A percentile compares a stretch with the other conserved stretches of the same genome.
phyloP scores from a whole-genome alignment of 2,329 filamentous ascomycete genomes.

The Raffaelea ambrosiae region DNA sequence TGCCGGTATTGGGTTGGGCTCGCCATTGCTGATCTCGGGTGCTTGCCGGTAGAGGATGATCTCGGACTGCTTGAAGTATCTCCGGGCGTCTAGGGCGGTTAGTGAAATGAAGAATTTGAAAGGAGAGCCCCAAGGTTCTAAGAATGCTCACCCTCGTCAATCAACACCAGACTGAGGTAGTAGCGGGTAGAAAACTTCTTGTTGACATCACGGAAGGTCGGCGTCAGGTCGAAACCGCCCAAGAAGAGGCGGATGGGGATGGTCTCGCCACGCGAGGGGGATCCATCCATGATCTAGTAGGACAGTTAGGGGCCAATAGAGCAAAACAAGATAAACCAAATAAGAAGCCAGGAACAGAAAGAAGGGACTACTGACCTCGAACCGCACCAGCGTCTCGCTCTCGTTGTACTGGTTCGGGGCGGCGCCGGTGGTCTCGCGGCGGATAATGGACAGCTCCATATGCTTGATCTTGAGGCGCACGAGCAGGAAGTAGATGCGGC shows the following conservation, averaged over 20 bases:
- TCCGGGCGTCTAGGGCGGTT: conserved; percentile 63
- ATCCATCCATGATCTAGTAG: conserved; percentile 89
- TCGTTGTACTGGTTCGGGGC: conserved; percentile 99
- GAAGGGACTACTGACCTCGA: conserved; percentile 60
- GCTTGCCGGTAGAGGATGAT: conserved; percentile 91
- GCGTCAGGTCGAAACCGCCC: conserved; percentile 93
- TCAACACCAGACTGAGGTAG: conserved; percentile 91
- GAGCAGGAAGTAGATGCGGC: conserved; percentile 94
- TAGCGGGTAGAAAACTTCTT: conserved; percentile 99
- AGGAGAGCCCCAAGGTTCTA: background rate
- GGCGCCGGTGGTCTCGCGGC: conserved; percentile 90
- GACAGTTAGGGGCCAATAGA: background rate
- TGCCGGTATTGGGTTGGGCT: conserved; percentile 20
- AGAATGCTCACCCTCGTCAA: conserved; percentile 68
- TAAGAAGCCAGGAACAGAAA: background rate
- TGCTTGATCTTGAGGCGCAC: conserved; percentile 99
- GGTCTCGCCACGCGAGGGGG: conserved; percentile 87
- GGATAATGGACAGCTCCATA: conserved; percentile 98
- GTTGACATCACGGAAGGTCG: conserved; percentile 98
- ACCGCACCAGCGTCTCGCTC: conserved; percentile 93
- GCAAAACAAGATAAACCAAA: background rate
- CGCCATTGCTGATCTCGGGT: conserved; percentile 43
- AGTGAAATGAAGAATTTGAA: background rate
- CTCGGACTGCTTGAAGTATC: conserved; percentile 99
- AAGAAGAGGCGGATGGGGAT: conserved; percentile 97